Base-by-base conservation (phyloP, 331 rosid genomes). In the Stylosanthes scabra region DNA sequence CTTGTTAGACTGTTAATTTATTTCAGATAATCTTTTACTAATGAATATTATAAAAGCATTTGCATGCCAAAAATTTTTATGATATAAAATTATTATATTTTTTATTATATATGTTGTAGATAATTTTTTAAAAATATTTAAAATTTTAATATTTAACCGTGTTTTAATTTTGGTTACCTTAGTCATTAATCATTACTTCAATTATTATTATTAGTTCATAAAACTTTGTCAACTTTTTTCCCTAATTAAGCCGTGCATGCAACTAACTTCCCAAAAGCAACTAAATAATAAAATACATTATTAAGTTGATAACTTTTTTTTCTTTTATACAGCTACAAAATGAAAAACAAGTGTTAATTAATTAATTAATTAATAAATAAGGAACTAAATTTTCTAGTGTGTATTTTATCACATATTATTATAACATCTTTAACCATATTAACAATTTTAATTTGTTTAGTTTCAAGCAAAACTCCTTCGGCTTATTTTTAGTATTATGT, bases 361-460 rank as follows among this genome's bases (percentile, higher is more conserved):
- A 52, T 14, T 9, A 59, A 59, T 28, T n/a, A n/a, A n/a, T n/a
- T n/a, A n/a, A n/a, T n/a, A n/a, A n/a, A n/a, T n/a, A n/a, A n/a
- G 1, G 57, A 41, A 44, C 78, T 52, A 61, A 59, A 71, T 40
- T 51, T 25, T 37, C 25, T 10, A 73, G 8, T 52, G 70, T 73
- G 42, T 2, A 34, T 34, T 34, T 63, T 50, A 51, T 76, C 12
- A 28, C 57, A 39, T 9, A 47, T 45, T 9, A 47, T 45, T 61
- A 50, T 34, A 49, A 10, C 46, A 27, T 60, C 5, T n/a, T 14
- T n/a, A 11, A 60, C 64, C 10, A 16, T 44, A 56, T 29, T 46
- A 34, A 46, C 6, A 29, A 56, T 42, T 41, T 41, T 6, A 28
- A 56, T 42, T 41, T 41, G 59, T 44, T 73, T n/a, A 10, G 31